Evolutionary conservation across 1,284 basidiomycete genomes (phyloP), one percentile per base, ranked within the genome.

Genomic region (Cerioporus squamosus): DNA sequence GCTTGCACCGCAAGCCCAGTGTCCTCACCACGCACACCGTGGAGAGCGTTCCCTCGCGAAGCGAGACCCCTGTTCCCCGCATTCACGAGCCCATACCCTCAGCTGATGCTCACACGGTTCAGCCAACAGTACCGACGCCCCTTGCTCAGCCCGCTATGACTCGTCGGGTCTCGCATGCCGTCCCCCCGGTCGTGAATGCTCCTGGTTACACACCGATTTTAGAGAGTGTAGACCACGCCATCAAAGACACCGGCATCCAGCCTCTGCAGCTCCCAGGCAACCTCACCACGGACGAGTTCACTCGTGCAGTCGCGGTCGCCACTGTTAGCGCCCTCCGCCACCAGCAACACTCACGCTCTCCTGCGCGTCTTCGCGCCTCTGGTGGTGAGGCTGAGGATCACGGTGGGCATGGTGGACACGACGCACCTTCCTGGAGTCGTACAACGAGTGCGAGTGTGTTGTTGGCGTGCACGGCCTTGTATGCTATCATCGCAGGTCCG

Each of bases 391-490:
- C 79, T 26, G 79, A 81, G 22, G 83, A 72, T 40, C 81, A 66
- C 43, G 51, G 51, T 22, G 89, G 82, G 10, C 86, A 90, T 71
- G 88, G 88, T 24, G 96, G 94, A 0, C 97, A 99, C 70, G 97
- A 99, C 68, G 96, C 90, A 7, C 97, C 97, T 1, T 94, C 94
- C 47, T 98, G 95, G 95, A 97, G 94, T 67, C 81, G 95, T 50
- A 82, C 80, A 12, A 88, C 88, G 12, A 95, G 92, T 73, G 91
- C 94, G 1, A 95, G 89, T 58, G 95, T 98, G 1, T 72, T 98
- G 57, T 77, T 98, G 59, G 83, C 75, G 1, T 99, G 97, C 70
- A 99, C 97, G 0, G 87, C 93, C 2, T 77, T 99, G 18, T 99
- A 98, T 77, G 97, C 97, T 22, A 75, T 95, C 59, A 99, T 99